These are phyloP conservation scores for Zymoseptoria tritici DNA, from an alignment of 2,329 filamentous ascomycete species.

Conservation along the genomic window DNA sequence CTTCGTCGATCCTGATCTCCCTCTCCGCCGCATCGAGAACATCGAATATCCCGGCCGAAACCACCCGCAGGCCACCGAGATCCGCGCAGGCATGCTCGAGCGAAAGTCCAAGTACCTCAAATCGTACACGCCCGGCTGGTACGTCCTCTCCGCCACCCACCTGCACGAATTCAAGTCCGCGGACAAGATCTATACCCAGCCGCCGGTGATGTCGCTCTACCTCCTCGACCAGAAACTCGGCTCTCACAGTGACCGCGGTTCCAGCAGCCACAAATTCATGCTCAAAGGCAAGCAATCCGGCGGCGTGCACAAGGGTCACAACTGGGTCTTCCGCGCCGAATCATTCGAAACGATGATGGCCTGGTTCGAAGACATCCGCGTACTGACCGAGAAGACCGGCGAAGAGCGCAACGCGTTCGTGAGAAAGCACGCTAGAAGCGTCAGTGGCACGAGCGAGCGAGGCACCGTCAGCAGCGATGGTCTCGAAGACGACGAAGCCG, in stretches of 20 bases:
- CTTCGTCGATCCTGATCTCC: constrained; percentile 77
- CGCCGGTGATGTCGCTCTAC: constrained; percentile 92
- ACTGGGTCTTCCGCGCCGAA: constrained; percentile 62
- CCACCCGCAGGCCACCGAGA: constrained; percentile 73
- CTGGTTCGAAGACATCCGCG: constrained; percentile 91
- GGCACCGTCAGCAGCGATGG: constrained; percentile 64
- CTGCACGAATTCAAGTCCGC: constrained; percentile 99
- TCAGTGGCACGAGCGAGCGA: constrained; percentile 55
- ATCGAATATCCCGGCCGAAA: constrained; percentile 89
- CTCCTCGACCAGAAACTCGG: constrained; percentile 92
- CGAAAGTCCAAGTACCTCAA: constrained; percentile 98
- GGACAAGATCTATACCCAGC: constrained; percentile 72
- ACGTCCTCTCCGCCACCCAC: constrained; percentile 91
- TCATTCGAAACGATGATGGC: constrained; percentile 90
- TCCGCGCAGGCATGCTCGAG: constrained; percentile 84
- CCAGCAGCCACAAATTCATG: constrained; percentile 93
- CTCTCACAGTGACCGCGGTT: constrained; percentile 74
- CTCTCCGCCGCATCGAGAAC: constrained; percentile 68
- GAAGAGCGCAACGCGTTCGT: constrained; percentile 87
- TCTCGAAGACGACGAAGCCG: constrained; percentile 67
- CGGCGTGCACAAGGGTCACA: constrained; percentile 73
- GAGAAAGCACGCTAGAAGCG: constrained; percentile 67
- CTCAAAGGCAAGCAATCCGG: constrained; percentile 94
- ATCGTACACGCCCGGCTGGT: constrained; percentile 95
- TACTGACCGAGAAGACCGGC: constrained; percentile 77